phyloP scores from a whole-genome alignment of 495 filamentous ascomycete species.

The Talaromyces stipitatus region DNA sequence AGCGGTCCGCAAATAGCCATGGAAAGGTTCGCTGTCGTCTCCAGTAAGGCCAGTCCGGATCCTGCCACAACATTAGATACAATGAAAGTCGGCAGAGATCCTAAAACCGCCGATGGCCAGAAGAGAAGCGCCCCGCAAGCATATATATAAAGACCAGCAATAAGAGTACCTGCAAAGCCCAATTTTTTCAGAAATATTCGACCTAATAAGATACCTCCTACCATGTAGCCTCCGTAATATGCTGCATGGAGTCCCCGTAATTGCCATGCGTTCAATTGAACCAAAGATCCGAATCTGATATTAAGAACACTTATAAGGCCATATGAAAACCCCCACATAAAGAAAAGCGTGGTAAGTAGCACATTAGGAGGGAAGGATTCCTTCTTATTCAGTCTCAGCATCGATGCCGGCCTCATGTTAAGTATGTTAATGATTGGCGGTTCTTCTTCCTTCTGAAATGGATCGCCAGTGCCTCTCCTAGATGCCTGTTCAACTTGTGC shows the following conservation, averaged over 20 bases:
- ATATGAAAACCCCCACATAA: constrained; percentile 39
- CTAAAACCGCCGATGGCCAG: constrained; percentile 50
- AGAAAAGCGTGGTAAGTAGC: constrained; percentile 31
- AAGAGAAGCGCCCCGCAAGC: constrained; percentile 56
- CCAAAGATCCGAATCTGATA: constrained; percentile 42
- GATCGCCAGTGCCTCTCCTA: not conserved
- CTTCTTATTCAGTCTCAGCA: not conserved
- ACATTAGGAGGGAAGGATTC: constrained; percentile 14
- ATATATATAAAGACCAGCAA: constrained; percentile 52
- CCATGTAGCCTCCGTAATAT: constrained; percentile 43
- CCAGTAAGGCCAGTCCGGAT: constrained; percentile 59
- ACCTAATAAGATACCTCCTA: constrained; percentile 12
- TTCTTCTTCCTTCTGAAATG: not conserved
- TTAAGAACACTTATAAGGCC: constrained; percentile 50
- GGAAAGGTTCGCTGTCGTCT: constrained; percentile 69
- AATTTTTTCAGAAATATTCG: constrained; percentile 54
- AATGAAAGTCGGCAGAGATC: constrained; percentile 66
- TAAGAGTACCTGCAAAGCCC: constrained; percentile 57
- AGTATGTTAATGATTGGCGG: not conserved
- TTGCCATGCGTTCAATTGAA: constrained; percentile 35
- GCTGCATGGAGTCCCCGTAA: constrained; percentile 41
- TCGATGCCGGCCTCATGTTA: not conserved
- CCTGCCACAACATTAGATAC: constrained; percentile 64
- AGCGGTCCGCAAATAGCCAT: constrained; percentile 63
- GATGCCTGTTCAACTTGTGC: not conserved